Evolutionary conservation across 106 monocot genomes (phyloP).

Genomic region (Acorus gramineus): DNA sequence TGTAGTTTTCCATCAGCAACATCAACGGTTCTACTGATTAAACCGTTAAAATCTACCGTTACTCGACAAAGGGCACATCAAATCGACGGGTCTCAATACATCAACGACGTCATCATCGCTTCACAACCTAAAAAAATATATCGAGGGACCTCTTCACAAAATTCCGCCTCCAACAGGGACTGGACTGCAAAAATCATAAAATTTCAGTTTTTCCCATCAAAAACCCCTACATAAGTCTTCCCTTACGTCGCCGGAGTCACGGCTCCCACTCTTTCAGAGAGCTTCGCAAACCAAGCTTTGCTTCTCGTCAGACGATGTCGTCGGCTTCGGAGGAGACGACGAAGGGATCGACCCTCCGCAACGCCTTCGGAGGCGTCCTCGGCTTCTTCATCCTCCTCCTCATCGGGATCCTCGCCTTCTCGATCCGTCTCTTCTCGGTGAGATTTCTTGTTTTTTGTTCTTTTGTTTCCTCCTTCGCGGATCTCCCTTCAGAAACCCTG

Average conservation of each 20-base stretch:
- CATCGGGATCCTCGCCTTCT: constrained; percentile 86
- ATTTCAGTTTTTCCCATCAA: not conserved
- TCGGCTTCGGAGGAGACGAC: constrained; percentile 19
- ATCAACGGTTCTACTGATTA: no score
- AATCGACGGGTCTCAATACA: no score
- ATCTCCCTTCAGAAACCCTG: not conserved
- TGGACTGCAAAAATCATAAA: not conserved
- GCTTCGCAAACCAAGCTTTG: not conserved
- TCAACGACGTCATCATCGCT: no score
- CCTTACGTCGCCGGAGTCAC: not conserved
- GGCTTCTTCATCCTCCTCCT: constrained; percentile 78
- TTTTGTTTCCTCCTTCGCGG: not conserved
- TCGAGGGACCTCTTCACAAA: no score
- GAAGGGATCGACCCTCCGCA: constrained; percentile 26
- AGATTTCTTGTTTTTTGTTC: constrained; percentile 11
- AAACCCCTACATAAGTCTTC: constrained; percentile 22
- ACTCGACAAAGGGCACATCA: no score
- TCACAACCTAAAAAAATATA: no score
- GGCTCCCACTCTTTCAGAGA: not conserved
- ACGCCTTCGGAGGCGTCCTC: constrained; percentile 74
- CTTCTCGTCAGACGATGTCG: constrained; percentile 27
- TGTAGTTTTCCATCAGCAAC: no score
- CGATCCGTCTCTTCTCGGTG: constrained; percentile 98
- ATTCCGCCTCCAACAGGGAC: no score
- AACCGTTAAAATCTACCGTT: no score